Percentiles rank a stretch among this genome's conserved stretches.
Conservation (phyloP, 306 rosid genomes). For the Citrullus amarus region DNA sequence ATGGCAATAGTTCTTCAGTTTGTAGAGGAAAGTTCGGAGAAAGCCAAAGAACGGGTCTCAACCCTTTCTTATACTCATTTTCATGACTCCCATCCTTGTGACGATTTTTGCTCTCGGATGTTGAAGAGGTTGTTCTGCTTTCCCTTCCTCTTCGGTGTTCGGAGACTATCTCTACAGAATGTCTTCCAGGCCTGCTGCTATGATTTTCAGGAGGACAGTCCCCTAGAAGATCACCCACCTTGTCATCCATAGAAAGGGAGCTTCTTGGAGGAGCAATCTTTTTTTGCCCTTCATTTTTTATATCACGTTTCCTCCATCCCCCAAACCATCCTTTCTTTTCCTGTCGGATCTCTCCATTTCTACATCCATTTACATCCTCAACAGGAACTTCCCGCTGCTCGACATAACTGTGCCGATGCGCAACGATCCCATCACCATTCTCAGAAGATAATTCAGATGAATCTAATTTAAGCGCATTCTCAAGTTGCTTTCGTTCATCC, state of each 20-base stretch:
- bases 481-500: slow-evolving; percentile 89
- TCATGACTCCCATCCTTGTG: slow-evolving; percentile 68
- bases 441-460: slow-evolving; percentile 43
- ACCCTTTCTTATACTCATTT: slow-evolving; percentile 89
- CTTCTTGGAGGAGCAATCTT: slow-evolving; percentile 68
- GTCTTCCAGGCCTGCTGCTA: slow-evolving; percentile 63
- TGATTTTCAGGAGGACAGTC: slow-evolving; percentile 61
- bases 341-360: slow-evolving; percentile 54
- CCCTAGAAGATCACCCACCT: slow-evolving; percentile 74
- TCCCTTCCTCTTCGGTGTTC: slow-evolving; percentile 68
- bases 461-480: slow-evolving; percentile 74
- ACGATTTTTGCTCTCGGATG: slow-evolving; percentile 49
- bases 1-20: slow-evolving; percentile 76
- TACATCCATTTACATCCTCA: slow-evolving; percentile 38
- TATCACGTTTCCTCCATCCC: slow-evolving; percentile 87
- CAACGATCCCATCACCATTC: slow-evolving; percentile 44
- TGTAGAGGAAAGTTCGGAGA: slow-evolving; percentile 81
- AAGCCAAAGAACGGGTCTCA: slow-evolving; percentile 96
- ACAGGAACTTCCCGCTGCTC: slow-evolving; percentile 62
- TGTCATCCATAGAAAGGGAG: slow-evolving; percentile 74
- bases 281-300: slow-evolving; percentile 43
- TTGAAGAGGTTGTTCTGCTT: slow-evolving; percentile 27
- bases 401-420: slow-evolving; percentile 59
- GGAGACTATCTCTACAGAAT: slow-evolving; percentile 55
- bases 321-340: slow-evolving; percentile 96